Percentiles rank a stretch among this genome's conserved stretches.
Conservation (phyloP, 2,329 filamentous ascomycete genomes). For the Aspergillus fumigatus region DNA sequence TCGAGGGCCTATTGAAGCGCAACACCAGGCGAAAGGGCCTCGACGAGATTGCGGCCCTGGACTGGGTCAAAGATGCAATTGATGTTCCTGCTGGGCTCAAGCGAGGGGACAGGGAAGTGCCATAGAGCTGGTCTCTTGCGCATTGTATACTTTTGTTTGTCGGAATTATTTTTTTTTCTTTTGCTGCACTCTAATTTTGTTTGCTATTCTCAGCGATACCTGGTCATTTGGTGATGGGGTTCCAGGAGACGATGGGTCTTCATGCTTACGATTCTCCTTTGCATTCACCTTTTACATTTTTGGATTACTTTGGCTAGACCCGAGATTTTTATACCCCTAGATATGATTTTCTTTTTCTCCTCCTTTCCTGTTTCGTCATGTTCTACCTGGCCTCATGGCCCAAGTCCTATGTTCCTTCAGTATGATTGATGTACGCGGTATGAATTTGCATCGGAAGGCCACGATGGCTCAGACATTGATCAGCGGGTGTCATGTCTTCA, state of each 20-base stretch:
- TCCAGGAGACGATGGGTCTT: slow-evolving; percentile 2
- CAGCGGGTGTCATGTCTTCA: neutral
- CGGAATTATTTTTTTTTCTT: slow-evolving; percentile 4
- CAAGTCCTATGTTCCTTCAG: neutral
- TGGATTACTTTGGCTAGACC: slow-evolving; percentile 1
- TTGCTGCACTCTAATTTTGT: slow-evolving; percentile 1
- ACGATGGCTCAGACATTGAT: neutral
- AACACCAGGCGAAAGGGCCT: slow-evolving; percentile 73
- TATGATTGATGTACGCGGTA: neutral
- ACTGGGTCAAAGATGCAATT: slow-evolving; percentile 76
- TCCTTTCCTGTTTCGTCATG: neutral
- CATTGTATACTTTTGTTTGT: slow-evolving; percentile 2
- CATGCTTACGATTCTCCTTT: neutral
- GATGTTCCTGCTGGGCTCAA: slow-evolving; percentile 57
- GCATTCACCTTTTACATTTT: neutral
- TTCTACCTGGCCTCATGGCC: neutral
- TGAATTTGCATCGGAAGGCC: neutral
- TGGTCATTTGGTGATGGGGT: slow-evolving; percentile 9
- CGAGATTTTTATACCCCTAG: slow-evolving; percentile 1
- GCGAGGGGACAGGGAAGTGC: slow-evolving; percentile 50
- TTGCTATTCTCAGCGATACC: slow-evolving; percentile 10
- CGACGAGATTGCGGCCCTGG: slow-evolving; percentile 64
- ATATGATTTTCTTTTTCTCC: neutral
- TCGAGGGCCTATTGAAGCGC: slow-evolving; percentile 79
- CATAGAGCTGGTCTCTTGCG: slow-evolving; percentile 31